Evolutionary conservation across 768 basidiomycete genomes (phyloP), one percentile per base, ranked within the genome.

Genomic region (Leccinum broughii): DNA sequence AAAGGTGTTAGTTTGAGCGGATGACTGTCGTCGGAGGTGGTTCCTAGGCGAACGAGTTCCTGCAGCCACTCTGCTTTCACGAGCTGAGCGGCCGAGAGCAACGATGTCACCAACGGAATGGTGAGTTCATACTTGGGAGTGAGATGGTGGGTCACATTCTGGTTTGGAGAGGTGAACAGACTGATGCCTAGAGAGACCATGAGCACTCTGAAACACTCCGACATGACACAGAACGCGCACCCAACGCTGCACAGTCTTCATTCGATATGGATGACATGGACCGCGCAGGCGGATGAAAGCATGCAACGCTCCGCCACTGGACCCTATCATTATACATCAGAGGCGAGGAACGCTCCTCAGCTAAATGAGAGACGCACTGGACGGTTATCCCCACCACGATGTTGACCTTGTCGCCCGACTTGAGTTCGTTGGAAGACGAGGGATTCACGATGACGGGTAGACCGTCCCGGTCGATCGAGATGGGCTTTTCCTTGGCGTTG

Each of bases 31-130:
- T 69, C 69, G 4, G 75, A 70, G 11, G 77, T 64, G 17, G 65
- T 72, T 8, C 85, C 85, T 0, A 85, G 75, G 2, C 80, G 78
- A 32, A 91, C 60, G 32, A 90, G 67, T 57, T 90, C 85, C 7
- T 73, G 70, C 26, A 92, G 72, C 90, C 90, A 93, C 51, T 87
- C 85, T 0, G 80, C 77, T 59, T 79, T 90, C 34, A 88, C 88
- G 52, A 92, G 80, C 11, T 80, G 77, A 14, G 81, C 78, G 0
- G 81, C 76, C 3, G 82, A 81, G 15, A 92, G 72, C 10, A 92
- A 77, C 13, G 90, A 89, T 1, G 81, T 74, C 1, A 84, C 84
- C 24, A 85, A 75, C 0, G 77, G 61, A 0, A 84, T 72, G 8
- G 77, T 81, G n/a, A 84, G 75, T 4, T 77, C 68, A 57, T 81